These are phyloP conservation scores for Pythium myriotylum DNA, from an alignment of 352 stramenopile genomes.

Conservation along the genomic window DNA sequence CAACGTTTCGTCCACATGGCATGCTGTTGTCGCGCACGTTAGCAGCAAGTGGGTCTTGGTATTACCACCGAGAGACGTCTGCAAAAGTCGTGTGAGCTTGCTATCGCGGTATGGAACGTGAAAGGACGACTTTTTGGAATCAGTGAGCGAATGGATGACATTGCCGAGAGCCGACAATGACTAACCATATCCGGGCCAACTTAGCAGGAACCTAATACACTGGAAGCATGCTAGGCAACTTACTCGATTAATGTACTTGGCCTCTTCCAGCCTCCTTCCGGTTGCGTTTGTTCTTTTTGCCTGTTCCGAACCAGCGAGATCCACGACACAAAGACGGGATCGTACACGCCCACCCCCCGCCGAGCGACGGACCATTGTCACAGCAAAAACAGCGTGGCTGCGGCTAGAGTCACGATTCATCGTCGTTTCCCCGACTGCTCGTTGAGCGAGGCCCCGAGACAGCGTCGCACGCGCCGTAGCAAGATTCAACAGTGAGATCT, in stretches of 20 bases:
- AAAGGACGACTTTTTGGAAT: constrained; percentile 20
- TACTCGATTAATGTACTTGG: constrained; percentile 78
- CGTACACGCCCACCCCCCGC: constrained; percentile 18
- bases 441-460: constrained; percentile 37
- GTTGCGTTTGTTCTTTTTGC: constrained; percentile 50
- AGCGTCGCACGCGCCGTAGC: constrained; percentile 38
- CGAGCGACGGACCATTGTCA: constrained; percentile 46
- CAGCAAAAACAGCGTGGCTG: constrained; percentile 70
- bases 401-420: constrained; percentile 72
- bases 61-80: constrained; percentile 87
- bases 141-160: constrained; percentile 65
- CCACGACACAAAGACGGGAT: constrained; percentile 56
- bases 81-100: constrained; percentile 89
- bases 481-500: constrained; percentile 41
- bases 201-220: too few species aligned
- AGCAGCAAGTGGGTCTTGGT: constrained; percentile 87
- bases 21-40: constrained; percentile 44
- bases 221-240: too few species aligned
- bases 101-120: constrained; percentile 86
- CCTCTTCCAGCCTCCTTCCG: constrained; percentile 64
- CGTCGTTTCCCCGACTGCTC: constrained; percentile 46
- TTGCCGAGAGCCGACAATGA: constrained; percentile 73
- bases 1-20: constrained; percentile 69
- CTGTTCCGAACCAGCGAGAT: constrained; percentile 75
- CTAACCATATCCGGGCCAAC: constrained; percentile 19